Base-by-base conservation (phyloP, 768 basidiomycete genomes). In the Fistulinella prunicolor region DNA sequence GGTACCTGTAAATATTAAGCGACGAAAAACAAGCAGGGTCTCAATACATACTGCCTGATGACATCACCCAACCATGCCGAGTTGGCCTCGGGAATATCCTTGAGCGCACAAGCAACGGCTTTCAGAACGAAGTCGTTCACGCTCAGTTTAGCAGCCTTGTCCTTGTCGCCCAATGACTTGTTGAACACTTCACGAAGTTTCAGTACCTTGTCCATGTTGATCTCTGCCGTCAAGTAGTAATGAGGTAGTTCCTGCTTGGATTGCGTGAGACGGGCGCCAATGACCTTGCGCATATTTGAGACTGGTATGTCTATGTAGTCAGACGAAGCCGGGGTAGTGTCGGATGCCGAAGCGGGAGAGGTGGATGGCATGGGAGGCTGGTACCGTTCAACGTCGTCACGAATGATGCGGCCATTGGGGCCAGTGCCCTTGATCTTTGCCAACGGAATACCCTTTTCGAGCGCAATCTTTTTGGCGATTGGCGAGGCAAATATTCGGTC, bases 41-140 rank as follows among this genome's bases (percentile, higher is more conserved):
- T 16, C 8, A 34, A 44, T 28, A 70, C 94, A 60, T 67, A 96
- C 94, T 89, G 89, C 71, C 96, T 77, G 70, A 99, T 95, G 48
- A 85, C 80, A 55, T 99, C 95, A 55, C 94, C 94, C 51, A 97
- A 70, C 96, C 95, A 98, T 12, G 94, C 94, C 43, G 93, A 91
- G 76, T 99, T 99, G 57, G 86, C 94, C 67, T 98, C 96, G 38
- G 96, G 96, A 24, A 98, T 94, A 62, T 98, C 96, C 36, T 81
- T 78, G 42, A 98, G 78, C 2, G 96, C 94, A 59, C 92, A 87
- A 9, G 88, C 83, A 26, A 88, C 83, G 5, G 93, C 96, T 72
- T 99, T 99, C 64, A 98, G 83, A 61, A 99, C 82, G 66, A 99
- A 99, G 72, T 99, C 96, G 68, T 98, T 98, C 50, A 99, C 91